Evolutionary conservation across 2,329 filamentous ascomycete genomes (phyloP).

Genomic region (Acephala macrosclerotiorum): DNA sequence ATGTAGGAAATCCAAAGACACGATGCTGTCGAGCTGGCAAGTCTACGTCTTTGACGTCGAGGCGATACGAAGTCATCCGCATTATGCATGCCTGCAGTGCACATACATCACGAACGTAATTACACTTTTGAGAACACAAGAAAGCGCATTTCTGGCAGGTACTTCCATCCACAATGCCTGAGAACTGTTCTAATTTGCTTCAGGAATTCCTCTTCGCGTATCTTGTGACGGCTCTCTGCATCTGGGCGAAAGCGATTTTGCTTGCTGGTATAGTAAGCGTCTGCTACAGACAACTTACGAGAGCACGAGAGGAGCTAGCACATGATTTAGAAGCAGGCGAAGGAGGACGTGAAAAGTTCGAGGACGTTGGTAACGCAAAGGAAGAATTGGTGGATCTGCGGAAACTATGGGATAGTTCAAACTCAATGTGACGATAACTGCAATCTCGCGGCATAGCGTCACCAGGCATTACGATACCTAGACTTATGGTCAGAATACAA

Average conservation of each 20-base stretch:
- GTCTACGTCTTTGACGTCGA: background rate
- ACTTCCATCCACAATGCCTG: background rate
- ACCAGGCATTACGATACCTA: background rate
- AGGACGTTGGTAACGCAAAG: background rate
- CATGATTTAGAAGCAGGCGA: background rate
- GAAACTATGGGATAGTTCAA: background rate
- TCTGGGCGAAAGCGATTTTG: slow-evolving; percentile 7
- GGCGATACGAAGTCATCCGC: background rate
- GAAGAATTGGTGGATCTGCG: background rate
- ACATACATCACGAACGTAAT: background rate
- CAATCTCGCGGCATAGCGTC: background rate
- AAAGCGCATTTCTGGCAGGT: background rate
- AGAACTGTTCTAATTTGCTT: background rate
- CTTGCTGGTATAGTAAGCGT: background rate
- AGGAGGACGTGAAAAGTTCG: background rate
- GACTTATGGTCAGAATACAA: background rate
- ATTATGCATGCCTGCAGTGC: background rate
- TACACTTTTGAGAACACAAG: background rate
- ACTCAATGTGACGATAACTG: background rate
- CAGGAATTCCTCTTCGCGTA: background rate
- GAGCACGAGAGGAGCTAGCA: background rate
- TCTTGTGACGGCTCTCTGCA: background rate
- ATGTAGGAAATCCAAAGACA: background rate
- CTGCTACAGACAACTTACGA: background rate
- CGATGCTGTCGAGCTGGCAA: background rate